Base-by-base conservation (phyloP, 2,329 filamentous ascomycete species). In the Colletotrichum tanaceti region DNA sequence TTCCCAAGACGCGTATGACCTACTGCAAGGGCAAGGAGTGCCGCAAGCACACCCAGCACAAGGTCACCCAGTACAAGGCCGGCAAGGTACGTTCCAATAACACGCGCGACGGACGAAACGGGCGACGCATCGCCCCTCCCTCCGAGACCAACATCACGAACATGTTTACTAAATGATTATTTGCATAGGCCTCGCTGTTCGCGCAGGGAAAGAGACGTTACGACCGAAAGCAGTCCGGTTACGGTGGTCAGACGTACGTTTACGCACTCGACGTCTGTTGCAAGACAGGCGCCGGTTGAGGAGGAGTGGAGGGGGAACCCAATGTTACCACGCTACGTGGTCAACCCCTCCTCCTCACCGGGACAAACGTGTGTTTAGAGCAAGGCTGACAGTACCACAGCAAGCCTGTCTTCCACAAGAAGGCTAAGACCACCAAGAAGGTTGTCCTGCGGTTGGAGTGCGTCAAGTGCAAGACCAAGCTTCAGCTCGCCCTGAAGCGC, bases 391-490 rank as follows among this genome's bases (percentile, higher is more conserved):
- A 7, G 10, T 32, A 14, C 9, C 6, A 52, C 58, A 66, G 64
- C 81, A 99, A 99, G 89, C 96, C 97, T 79, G 94, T 99, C 81
- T 99, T 98, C 93, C 96, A 98, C 93, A 99, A 98, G 92, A 98
- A 98, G 89, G 96, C 96, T 77, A 99, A 99, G 93, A 99, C 96
- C 77, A 99, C 96, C 83, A 99, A 99, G 93, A 99, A 99, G 92
- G 92, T 99, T 79, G 97, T 99, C 80, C 88, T 99, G 85, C 91
- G 96, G 88, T 87, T 99, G 85, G 96, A 99, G 86, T 99, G 96
- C 89, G 95, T 93, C 81, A 84, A 86, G 77, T 99, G 96, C 93
- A 98, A 98, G 92, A 91, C 93, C 83, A 98, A 98, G 92, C 91
- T 90, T 85, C 94, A 99, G 89, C 89, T 99, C 81, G 90, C 96